phyloP scores from a whole-genome alignment of 1,139 yeast genomes.

The Trichomonascaceae sp. region DNA sequence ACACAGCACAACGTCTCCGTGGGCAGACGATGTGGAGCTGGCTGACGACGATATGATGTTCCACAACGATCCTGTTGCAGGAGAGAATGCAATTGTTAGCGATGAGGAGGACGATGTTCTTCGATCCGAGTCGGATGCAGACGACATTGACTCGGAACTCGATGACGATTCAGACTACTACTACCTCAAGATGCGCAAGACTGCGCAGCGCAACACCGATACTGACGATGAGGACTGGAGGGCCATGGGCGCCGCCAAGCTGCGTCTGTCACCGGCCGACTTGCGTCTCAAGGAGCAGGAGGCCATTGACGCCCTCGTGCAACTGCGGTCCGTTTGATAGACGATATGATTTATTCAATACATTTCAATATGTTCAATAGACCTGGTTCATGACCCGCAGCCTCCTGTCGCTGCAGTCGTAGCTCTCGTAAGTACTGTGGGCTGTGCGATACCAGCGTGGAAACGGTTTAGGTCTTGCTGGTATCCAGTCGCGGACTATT shows the following conservation, averaged over 20 bases:
- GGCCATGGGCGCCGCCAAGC: constrained; percentile 57
- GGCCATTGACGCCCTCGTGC: constrained; percentile 28
- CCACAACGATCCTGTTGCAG: constrained; percentile 13
- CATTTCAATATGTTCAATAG: no score
- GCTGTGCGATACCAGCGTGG: no score
- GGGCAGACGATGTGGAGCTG: constrained; percentile 35
- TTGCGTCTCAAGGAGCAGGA: constrained; percentile 21
- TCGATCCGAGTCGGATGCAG: constrained; percentile 14
- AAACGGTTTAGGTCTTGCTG: no score
- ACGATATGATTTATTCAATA: no score
- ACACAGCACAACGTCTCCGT: constrained; percentile 4
- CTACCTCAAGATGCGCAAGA: not conserved
- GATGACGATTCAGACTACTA: constrained; percentile 9
- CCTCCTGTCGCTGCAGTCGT: not conserved
- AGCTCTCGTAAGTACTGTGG: no score
- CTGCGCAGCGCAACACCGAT: constrained; percentile 21
- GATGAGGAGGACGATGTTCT: constrained; percentile 28
- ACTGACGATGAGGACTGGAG: constrained; percentile 97
- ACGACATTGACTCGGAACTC: constrained; percentile 14
- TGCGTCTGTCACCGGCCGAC: constrained; percentile 14
- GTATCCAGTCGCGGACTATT: no score
- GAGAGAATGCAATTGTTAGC: not conserved
- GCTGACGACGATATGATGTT: constrained; percentile 25
- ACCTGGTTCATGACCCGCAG: no score
- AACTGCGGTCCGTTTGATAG: constrained; percentile 16